phyloP scores from a whole-genome alignment of 306 rosid genomes.

The Cyamopsis tetragonoloba region DNA sequence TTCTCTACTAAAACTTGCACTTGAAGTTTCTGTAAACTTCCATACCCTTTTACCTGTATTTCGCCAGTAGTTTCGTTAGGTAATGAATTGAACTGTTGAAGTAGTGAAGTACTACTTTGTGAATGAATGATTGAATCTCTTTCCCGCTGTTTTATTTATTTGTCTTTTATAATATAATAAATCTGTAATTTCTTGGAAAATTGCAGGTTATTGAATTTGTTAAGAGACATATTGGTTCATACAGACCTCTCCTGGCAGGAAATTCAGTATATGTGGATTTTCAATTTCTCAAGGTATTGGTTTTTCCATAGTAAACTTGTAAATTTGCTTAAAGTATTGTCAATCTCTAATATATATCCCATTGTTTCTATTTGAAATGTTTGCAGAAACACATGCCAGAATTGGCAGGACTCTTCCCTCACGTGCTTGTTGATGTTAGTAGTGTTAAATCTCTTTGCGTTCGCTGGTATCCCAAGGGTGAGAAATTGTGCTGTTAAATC shows the following conservation, averaged over 20 bases:
- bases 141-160: constrained; percentile 1
- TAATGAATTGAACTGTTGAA: neutral
- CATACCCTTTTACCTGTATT: neutral
- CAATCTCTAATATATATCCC: neutral
- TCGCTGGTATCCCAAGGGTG: constrained; percentile 95
- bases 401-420: constrained; percentile 84
- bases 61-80: neutral
- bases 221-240: constrained; percentile 49
- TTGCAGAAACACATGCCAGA: constrained; percentile 97
- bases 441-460: constrained; percentile 76
- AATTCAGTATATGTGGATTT: constrained; percentile 83
- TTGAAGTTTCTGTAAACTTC: neutral
- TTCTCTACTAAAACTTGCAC: neutral
- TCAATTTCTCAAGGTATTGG: constrained; percentile 71
- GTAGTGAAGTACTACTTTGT: constrained; percentile 15
- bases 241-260: constrained; percentile 81
- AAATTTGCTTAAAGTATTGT: neutral
- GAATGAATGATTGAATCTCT: neutral
- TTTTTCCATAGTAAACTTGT: neutral
- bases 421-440: constrained; percentile 94
- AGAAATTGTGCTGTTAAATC: constrained; percentile 14
- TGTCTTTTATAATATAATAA: neutral
- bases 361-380: constrained; percentile 17
- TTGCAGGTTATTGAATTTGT: constrained; percentile 91
- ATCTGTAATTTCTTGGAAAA: neutral